Evolutionary conservation across 495 filamentous ascomycete species (phyloP).

Genomic region (Cercophora scortea): DNA sequence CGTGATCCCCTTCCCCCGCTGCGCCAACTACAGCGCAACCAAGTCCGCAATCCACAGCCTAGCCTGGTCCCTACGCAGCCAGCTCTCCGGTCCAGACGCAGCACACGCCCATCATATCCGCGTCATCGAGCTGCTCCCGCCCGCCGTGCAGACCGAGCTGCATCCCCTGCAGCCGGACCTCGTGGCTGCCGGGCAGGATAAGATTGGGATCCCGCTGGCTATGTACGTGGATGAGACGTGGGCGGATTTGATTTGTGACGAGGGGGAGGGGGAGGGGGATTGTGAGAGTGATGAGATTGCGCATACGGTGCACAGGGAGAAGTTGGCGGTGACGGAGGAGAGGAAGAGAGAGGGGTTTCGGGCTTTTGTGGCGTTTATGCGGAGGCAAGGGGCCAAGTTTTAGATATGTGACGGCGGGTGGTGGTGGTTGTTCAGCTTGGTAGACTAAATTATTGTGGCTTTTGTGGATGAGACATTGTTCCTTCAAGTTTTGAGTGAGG

Average conservation of each 20-base stretch:
- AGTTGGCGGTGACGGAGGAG: slow-evolving; percentile 3
- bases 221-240: slow-evolving; percentile 53
- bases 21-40: slow-evolving; percentile 48
- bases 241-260: slow-evolving; percentile 43
- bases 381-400: slow-evolving; percentile 6
- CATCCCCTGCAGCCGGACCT: slow-evolving; percentile 44
- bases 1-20: slow-evolving; percentile 43
- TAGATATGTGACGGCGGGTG: neutral
- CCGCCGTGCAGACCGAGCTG: slow-evolving; percentile 59
- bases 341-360: slow-evolving; percentile 7
- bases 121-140: slow-evolving; percentile 59
- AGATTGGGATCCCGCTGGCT: slow-evolving; percentile 52
- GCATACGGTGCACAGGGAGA: slow-evolving; percentile 10
- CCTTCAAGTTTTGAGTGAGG: no score
- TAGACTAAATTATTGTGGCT: no score
- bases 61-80: slow-evolving; percentile 49
- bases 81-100: slow-evolving; percentile 31
- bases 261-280: slow-evolving; percentile 7
- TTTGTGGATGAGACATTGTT: no score
- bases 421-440: no score
- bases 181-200: slow-evolving; percentile 22
- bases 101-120: slow-evolving; percentile 27
- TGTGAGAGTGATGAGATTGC: slow-evolving; percentile 39
- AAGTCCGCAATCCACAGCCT: slow-evolving; percentile 54
- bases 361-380: slow-evolving; percentile 3